Percentiles rank a stretch among this genome's conserved stretches.
Evolutionary conservation across 106 monocot genomes (phyloP).

Genomic region (Xerophyta viscosa): DNA sequence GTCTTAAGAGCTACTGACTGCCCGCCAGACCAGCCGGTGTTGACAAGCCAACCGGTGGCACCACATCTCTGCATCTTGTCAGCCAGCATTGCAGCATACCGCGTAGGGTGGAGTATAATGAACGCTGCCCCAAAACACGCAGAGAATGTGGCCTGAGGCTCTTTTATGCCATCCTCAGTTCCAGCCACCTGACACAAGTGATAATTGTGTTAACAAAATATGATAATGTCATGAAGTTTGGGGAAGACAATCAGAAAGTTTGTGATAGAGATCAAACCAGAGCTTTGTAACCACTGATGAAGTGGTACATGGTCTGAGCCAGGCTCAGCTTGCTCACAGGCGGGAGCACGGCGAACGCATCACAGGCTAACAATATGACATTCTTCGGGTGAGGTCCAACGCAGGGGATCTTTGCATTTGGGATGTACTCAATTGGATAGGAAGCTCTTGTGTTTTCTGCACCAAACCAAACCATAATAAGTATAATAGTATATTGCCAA

Average conservation of each 20-base stretch:
- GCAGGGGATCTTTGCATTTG: slow-evolving; percentile 90
- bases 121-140: slow-evolving; percentile 97
- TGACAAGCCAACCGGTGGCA: slow-evolving; percentile 92
- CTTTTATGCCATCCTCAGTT: slow-evolving; percentile 89
- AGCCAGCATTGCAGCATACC: slow-evolving; percentile 88
- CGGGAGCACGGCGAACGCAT: slow-evolving; percentile 92
- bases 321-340: slow-evolving; percentile 91
- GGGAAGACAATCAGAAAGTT: no score
- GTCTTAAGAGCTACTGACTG: no score
- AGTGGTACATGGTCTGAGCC: slow-evolving; percentile 97
- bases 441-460: slow-evolving; percentile 93
- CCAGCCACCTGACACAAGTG: slow-evolving; percentile 58
- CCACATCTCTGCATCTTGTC: slow-evolving; percentile 89
- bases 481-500: not conserved
- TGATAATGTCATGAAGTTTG: no score
- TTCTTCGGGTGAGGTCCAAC: slow-evolving; percentile 91
- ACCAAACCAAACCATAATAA: not conserved
- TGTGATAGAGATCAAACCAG: slow-evolving; percentile 27
- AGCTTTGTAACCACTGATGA: slow-evolving; percentile 95
- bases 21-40: slow-evolving; percentile 98
- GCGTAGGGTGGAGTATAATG: slow-evolving; percentile 93
- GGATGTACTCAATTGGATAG: slow-evolving; percentile 94
- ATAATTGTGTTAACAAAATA: not conserved
- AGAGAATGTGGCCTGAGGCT: slow-evolving; percentile 95
- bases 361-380: slow-evolving; percentile 89